Evolutionary conservation across 139 green algal genomes (phyloP).

Genomic region (Pseudopediastrum boryanum): DNA sequence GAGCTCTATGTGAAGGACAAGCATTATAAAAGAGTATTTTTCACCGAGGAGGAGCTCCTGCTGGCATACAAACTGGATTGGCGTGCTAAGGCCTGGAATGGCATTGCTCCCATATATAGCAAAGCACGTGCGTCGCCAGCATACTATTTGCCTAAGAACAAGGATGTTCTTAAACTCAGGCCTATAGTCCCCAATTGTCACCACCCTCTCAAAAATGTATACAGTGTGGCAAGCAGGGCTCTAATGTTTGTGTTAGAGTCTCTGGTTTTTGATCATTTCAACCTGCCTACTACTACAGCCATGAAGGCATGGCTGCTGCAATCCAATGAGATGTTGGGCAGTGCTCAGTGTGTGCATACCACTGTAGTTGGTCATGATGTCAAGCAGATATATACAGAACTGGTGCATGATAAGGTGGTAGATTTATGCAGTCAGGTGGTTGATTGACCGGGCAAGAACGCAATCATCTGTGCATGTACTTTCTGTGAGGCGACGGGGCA

Average conservation of each 20-base stretch:
- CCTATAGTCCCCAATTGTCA: too few relatives aligned
- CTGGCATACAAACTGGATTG: not conserved
- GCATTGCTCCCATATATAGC: not conserved
- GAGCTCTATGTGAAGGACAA: not conserved
- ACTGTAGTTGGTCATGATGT: slow-evolving; percentile 7
- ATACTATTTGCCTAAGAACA: slow-evolving; percentile 10
- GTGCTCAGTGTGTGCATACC: not conserved
- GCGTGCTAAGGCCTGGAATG: not conserved
- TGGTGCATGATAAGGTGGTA: not conserved
- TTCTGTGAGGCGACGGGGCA: slow-evolving; percentile 5
- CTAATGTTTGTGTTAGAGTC: not conserved
- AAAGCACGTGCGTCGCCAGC: not conserved
- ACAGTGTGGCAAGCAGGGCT: not conserved
- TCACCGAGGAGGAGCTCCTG: not conserved
- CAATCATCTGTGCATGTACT: not conserved
- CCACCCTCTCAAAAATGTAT: slow-evolving; percentile 3
- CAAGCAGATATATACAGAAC: slow-evolving; percentile 13
- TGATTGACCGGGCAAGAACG: not conserved
- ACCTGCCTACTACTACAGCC: not conserved
- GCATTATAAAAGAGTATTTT: not conserved
- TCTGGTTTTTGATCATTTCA: slow-evolving; percentile 18
- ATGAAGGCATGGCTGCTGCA: not conserved
- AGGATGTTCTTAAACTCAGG: too few relatives aligned
- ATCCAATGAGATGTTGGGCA: not conserved
- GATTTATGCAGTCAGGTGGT: not conserved